Evolutionary conservation across 257 asterid genomes (phyloP), one percentile per base, ranked within the genome.

Genomic region (Penstemon barbatus): DNA sequence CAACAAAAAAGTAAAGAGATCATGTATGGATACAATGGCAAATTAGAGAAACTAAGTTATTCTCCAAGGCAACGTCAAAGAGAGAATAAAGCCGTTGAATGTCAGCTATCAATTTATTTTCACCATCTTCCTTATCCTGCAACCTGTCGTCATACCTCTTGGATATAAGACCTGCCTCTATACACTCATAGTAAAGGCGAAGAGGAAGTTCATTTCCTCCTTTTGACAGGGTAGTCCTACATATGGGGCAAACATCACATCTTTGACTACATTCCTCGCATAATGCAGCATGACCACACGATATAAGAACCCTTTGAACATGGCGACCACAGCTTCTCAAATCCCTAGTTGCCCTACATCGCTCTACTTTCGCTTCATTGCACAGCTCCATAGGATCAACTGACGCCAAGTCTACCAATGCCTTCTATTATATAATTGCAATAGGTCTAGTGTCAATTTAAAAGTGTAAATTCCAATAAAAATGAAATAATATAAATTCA

Each of bases 221-320:
- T 81, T 85, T 85, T 7, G 84, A 83, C 75, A 91, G 65, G 66
- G 90, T 69, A 69, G 69, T 72, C 73, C 97, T 84, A 73, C 99
- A 94, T 37, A 94, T 84, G 57, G 99, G 97, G 78, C 99, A 94
- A 74, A 85, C 81, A 66, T 91, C 97, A 71, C 93, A 91, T 54
- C 96, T 86, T 69, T 87, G 97, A 71, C 89, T 82, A 70, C 97
- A 94, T 77, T 94, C 99, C 74, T 91, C 97, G 19, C 99, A 94
- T 63, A 94, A 77, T 64, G 99, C 88, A 66, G 99, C 96, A 80
- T 94, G 99, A 25, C 87, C 84, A 60, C 99, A 94, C 25, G 95
- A 78, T 53, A 67, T 73, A 62, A 89, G 82, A 73, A 87, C 83
- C 79, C 93, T 86, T 51, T 83, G 91, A 13, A 94, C 97, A 59